Conservation (phyloP, 2,329 filamentous ascomycete genomes). For the Cladobotryum protrusum region DNA sequence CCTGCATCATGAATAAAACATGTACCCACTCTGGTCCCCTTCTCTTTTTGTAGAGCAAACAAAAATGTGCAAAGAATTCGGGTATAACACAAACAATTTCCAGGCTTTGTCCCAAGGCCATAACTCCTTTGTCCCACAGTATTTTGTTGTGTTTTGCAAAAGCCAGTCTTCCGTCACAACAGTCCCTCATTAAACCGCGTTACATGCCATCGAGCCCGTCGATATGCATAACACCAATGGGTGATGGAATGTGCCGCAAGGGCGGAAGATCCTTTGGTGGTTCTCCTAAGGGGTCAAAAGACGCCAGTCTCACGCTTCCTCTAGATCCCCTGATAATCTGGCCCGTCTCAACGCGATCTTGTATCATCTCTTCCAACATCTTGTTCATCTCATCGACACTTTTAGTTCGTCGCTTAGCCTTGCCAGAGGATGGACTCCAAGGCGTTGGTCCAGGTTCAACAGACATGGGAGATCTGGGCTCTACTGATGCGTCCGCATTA, state of each 20-base stretch:
- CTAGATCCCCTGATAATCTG: slow-evolving; percentile 60
- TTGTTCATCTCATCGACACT: slow-evolving; percentile 89
- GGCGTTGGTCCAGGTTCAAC: slow-evolving; percentile 12
- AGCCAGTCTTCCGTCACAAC: not conserved
- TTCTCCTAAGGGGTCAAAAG: slow-evolving; percentile 31
- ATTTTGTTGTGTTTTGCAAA: not conserved
- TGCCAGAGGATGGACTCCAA: slow-evolving; percentile 19
- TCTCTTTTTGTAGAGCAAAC: not conserved
- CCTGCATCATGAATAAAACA: slow-evolving; percentile 11
- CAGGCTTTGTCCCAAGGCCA: slow-evolving; percentile 8
- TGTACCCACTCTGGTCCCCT: not conserved
- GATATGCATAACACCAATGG: not conserved
- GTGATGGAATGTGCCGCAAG: slow-evolving; percentile 31
- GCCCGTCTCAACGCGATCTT: slow-evolving; percentile 73
- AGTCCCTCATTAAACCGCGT: not conserved
- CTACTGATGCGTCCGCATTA: slow-evolving; percentile 55
- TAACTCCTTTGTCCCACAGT: slow-evolving; percentile 14
- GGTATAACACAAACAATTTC: slow-evolving; percentile 13
- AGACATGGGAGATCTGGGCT: slow-evolving; percentile 24
- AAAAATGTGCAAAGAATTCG: slow-evolving; percentile 10
- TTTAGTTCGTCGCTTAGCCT: slow-evolving; percentile 50
- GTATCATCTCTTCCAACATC: slow-evolving; percentile 95
- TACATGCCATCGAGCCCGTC: slow-evolving; percentile 1
- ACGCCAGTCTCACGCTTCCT: slow-evolving; percentile 58
- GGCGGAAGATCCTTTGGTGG: slow-evolving; percentile 32